Evolutionary conservation across 2,329 filamentous ascomycete genomes (phyloP).

Genomic region (Penicillium sp.): DNA sequence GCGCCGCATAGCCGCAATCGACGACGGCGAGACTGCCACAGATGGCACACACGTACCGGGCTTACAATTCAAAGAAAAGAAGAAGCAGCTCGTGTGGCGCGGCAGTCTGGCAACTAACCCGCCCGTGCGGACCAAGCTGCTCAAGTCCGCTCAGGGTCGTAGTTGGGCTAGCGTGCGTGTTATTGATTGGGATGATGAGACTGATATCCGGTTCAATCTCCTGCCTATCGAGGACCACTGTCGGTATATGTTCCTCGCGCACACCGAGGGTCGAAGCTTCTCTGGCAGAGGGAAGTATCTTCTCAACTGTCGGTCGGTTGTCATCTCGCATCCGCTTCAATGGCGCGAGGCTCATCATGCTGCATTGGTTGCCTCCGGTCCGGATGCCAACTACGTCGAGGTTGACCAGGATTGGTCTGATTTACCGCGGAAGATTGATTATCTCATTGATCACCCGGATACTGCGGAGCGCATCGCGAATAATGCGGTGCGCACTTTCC

Average conservation of each 20-base stretch:
- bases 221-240: constrained; percentile 53
- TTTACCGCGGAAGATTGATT: constrained; percentile 44
- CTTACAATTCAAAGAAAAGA: constrained; percentile 38
- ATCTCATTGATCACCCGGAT: constrained; percentile 43
- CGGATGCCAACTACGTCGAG: constrained; percentile 50
- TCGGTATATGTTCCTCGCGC: constrained; percentile 52
- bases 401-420: constrained; percentile 56
- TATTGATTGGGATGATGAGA: constrained; percentile 42
- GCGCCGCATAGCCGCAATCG: constrained; percentile 36
- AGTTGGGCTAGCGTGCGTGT: constrained; percentile 48
- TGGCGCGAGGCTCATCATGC: constrained; percentile 51
- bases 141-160: constrained; percentile 39
- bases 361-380: constrained; percentile 44
- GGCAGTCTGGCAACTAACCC: constrained; percentile 42
- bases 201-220: constrained; percentile 41
- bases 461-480: constrained; percentile 50
- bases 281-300: constrained; percentile 54
- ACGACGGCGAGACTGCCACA: constrained; percentile 28
- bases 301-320: constrained; percentile 50
- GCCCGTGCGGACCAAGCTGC: constrained; percentile 38
- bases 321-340: constrained; percentile 48
- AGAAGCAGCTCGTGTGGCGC: constrained; percentile 49
- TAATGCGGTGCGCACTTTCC: constrained; percentile 48
- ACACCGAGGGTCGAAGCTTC: constrained; percentile 54
- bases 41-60: constrained; percentile 19